Evolutionary conservation across 192 early-diverging fungal species (phyloP), one percentile per base, ranked within the genome.

Genomic region (Rhizophagus prolifer): DNA sequence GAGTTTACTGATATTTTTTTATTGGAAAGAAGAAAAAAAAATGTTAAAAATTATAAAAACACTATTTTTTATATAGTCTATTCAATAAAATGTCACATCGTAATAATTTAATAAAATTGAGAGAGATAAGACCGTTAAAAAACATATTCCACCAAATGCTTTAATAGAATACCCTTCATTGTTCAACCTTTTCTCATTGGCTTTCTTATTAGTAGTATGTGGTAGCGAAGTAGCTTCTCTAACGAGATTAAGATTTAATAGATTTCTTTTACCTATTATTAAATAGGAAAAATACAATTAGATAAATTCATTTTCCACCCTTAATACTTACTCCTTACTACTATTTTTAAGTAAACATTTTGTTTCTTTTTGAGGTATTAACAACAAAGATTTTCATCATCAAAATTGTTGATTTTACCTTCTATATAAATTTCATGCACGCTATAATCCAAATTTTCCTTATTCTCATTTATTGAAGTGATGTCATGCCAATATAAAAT

Each of bases 401-500:
- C 47, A 54, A 54, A 54, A 54, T 54, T 14, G 16, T 54, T 5
- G 1, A 19, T 54, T 14, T 54, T 54, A 54, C 47, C 47, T 63
- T 63, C 61, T 14, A 63, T 30, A 63, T 30, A 30, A 63, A 63
- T 30, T 28, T 63, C 26, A 63, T 63, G 61, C 4, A 62, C 26
- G 12, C 61, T n/a, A 23, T 59, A 16, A 25, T 25, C 62, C 61
- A 14, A 30, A 12, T 76, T 34, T 14, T 60, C 72, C 3, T 60
- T 44, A 36, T 74, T 16, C 7, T 72, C 60, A 23, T 74, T 72
- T 4, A 75, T 59, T 8, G 46, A 72, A 7, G 60, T 62, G 30
- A 68, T 28, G 1, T 71, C 78, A 79, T 79, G 80, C 82, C 82
- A 83, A 38, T 78, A 78, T 23, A 83, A 58, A 9, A 73, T 74